Evolutionary conservation across 495 filamentous ascomycete species (phyloP).

Genomic region (Talaromyces stipitatus): DNA sequence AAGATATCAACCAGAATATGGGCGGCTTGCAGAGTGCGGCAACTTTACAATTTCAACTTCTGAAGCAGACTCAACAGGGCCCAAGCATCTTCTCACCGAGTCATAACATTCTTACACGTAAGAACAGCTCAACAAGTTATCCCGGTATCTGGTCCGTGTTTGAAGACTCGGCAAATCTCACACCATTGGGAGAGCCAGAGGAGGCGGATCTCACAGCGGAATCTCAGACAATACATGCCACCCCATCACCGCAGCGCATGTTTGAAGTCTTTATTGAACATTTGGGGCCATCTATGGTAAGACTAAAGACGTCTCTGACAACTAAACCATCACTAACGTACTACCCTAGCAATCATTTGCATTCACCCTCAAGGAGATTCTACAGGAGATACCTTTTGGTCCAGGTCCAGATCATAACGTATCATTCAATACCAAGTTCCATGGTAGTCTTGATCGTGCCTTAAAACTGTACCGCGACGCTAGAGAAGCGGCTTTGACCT

Average conservation of each 20-base stretch:
- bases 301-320: neutral
- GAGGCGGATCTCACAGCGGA: constrained; percentile 47
- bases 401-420: constrained; percentile 56
- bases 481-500: constrained; percentile 62
- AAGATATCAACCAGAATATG: constrained; percentile 80
- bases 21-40: constrained; percentile 88
- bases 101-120: neutral
- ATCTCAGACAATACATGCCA: neutral
- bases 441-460: constrained; percentile 68
- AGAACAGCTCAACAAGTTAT: constrained; percentile 6
- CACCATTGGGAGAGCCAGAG: constrained; percentile 59
- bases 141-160: constrained; percentile 28
- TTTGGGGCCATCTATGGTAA: constrained; percentile 84
- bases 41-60: constrained; percentile 75
- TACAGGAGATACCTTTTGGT: constrained; percentile 79
- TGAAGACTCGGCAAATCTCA: constrained; percentile 38
- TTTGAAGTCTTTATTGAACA: constrained; percentile 82
- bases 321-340: neutral
- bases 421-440: constrained; percentile 67
- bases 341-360: constrained; percentile 66
- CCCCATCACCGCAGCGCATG: constrained; percentile 59
- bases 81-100: neutral
- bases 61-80: constrained; percentile 48
- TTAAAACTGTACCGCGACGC: constrained; percentile 68
- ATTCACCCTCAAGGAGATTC: constrained; percentile 78